phyloP scores from a whole-genome alignment of 1,139 yeast species.

The Pichiaceae sp. region DNA sequence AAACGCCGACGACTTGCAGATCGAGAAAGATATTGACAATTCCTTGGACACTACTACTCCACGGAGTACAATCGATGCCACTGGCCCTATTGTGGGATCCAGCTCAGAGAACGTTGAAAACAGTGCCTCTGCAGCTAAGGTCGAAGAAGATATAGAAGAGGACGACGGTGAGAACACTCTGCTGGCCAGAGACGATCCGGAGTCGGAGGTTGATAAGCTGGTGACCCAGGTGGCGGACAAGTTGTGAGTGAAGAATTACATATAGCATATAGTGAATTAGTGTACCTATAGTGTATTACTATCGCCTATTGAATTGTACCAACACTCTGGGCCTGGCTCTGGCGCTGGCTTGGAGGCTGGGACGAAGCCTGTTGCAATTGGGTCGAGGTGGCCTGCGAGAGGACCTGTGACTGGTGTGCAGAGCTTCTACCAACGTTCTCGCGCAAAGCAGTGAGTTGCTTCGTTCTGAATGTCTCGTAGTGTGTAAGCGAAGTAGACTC shows the following conservation, averaged over 20 bases:
- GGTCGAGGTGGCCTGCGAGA: slow-evolving; percentile 3
- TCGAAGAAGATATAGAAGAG: slow-evolving; percentile 7
- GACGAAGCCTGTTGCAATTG: not conserved
- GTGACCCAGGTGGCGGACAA: not conserved
- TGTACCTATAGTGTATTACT: not conserved
- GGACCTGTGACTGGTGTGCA: slow-evolving; percentile 8
- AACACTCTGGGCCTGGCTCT: not conserved
- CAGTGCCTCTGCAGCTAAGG: not conserved
- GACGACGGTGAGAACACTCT: slow-evolving; percentile 2
- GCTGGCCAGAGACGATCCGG: slow-evolving; percentile 1
- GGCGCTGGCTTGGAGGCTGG: not conserved
- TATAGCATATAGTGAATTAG: not conserved
- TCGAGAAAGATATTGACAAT: slow-evolving; percentile 1
- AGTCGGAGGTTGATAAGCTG: slow-evolving; percentile 1
- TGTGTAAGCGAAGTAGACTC: slow-evolving; percentile 86
- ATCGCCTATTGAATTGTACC: not conserved
- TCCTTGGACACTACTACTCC: slow-evolving; percentile 1
- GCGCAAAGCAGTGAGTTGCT: slow-evolving; percentile 88
- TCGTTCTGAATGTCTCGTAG: slow-evolving; percentile 88
- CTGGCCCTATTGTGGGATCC: not conserved
- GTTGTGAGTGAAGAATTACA: not conserved
- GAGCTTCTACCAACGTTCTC: slow-evolving; percentile 55
- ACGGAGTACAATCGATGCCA: not conserved
- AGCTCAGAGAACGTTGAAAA: slow-evolving; percentile 1
- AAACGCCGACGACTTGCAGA: slow-evolving; percentile 4